Evolutionary conservation across 2,329 filamentous ascomycete species (phyloP).

Genomic region (Colletotrichum sp.): DNA sequence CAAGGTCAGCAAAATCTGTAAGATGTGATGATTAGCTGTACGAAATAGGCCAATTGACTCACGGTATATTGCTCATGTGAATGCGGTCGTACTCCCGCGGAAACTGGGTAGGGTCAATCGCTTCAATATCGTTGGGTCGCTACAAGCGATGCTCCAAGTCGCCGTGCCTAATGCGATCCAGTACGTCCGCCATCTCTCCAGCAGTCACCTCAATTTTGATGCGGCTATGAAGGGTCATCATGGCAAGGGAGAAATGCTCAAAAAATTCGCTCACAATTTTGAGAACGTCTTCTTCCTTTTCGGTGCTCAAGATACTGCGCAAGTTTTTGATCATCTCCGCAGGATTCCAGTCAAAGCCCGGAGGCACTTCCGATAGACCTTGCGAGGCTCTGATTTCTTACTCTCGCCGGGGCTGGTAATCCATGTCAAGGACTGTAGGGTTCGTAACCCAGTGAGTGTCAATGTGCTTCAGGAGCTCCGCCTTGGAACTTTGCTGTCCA

Average conservation of each 20-base stretch:
- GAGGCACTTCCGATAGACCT: neutral
- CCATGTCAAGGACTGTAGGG: conserved; percentile 24
- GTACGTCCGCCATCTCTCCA: conserved; percentile 33
- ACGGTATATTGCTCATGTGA: conserved; percentile 34
- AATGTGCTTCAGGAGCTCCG: conserved; percentile 15
- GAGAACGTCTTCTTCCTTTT: neutral
- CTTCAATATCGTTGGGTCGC: neutral
- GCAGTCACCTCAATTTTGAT: conserved; percentile 28
- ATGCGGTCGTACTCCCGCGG: conserved; percentile 30
- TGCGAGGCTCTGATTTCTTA: neutral
- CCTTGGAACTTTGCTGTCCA: neutral
- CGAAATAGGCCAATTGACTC: neutral
- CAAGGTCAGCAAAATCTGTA: neutral
- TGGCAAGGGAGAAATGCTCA: neutral
- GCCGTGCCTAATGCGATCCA: conserved; percentile 26
- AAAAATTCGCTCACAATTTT: conserved; percentile 2
- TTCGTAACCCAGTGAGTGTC: conserved; percentile 23
- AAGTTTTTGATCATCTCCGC: neutral
- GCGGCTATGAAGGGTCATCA: neutral
- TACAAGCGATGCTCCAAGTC: conserved; percentile 23
- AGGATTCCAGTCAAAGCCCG: neutral
- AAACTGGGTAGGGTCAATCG: conserved; percentile 25
- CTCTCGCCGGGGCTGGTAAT: conserved; percentile 4
- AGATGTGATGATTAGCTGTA: neutral
- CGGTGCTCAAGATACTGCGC: neutral